Conservation (phyloP, 1,139 yeast genomes). For the Hyphopichia buzzinii region DNA sequence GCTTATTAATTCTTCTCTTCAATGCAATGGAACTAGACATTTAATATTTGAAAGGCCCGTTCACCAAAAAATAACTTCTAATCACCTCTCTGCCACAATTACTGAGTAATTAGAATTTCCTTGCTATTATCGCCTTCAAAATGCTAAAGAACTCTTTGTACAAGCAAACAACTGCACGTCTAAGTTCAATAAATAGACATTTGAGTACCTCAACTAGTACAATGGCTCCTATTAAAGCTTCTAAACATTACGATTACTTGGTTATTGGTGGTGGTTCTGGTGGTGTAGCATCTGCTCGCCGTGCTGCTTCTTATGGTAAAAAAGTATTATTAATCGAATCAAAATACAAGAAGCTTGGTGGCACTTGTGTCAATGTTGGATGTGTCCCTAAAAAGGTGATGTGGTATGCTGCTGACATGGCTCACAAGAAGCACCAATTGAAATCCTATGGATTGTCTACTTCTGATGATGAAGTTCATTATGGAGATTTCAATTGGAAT, state of each 20-base stretch:
- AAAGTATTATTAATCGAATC: constrained; percentile 82
- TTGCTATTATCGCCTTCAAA: background rate
- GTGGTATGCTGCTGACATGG: constrained; percentile 97
- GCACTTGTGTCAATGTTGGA: constrained; percentile 98
- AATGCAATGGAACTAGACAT: too few species aligned
- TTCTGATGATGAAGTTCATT: constrained; percentile 51
- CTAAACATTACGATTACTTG: constrained; percentile 75
- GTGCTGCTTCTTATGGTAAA: constrained; percentile 94
- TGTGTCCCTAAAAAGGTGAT: constrained; percentile 98
- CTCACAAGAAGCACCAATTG: constrained; percentile 70
- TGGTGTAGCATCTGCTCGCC: constrained; percentile 95
- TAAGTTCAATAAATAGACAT: constrained; percentile 23
- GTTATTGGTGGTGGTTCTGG: constrained; percentile 99
- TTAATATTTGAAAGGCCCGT: too few species aligned
- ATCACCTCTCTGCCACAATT: too few species aligned
- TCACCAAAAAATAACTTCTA: too few species aligned
- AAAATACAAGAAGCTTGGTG: constrained; percentile 70
- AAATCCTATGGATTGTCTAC: constrained; percentile 74
- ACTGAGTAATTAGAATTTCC: too few species aligned
- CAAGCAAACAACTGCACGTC: constrained; percentile 15
- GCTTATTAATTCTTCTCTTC: too few species aligned
- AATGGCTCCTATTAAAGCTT: constrained; percentile 51
- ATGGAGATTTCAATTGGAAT: constrained; percentile 73
- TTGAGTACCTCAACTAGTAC: constrained; percentile 18
- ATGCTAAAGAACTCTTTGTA: constrained; percentile 8